Conservation (phyloP, 805 yeast genomes). For the Isabelozyma heimii region DNA sequence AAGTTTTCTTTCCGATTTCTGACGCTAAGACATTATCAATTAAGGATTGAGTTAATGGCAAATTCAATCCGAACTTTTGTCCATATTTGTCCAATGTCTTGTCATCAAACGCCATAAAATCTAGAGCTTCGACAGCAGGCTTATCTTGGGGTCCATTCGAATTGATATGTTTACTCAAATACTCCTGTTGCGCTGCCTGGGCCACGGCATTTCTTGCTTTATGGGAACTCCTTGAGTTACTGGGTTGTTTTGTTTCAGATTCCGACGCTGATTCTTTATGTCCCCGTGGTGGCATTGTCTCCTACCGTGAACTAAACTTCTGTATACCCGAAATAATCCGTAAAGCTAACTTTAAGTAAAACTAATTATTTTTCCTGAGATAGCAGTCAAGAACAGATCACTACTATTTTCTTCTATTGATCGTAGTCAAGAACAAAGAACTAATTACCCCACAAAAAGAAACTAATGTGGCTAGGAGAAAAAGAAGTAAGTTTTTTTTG, state of each 20-base stretch:
- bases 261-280: constrained; percentile 37
- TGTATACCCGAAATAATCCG: too few relatives aligned
- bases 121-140: constrained; percentile 55
- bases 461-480: too few relatives aligned
- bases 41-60: constrained; percentile 61
- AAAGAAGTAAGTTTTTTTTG: too few relatives aligned
- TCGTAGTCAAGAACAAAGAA: too few relatives aligned
- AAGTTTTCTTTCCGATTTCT: constrained; percentile 71
- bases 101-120: constrained; percentile 64
- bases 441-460: too few relatives aligned
- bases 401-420: too few relatives aligned
- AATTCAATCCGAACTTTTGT: constrained; percentile 51
- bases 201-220: constrained; percentile 60
- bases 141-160: constrained; percentile 69
- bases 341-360: too few relatives aligned
- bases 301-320: too few relatives aligned
- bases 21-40: constrained; percentile 71
- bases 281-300: constrained; percentile 7
- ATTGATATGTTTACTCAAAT: constrained; percentile 63
- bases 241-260: constrained; percentile 27
- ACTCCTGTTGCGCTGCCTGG: constrained; percentile 69
- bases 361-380: too few relatives aligned
- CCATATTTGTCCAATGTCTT: constrained; percentile 69
- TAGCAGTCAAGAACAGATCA: too few relatives aligned
- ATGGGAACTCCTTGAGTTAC: constrained; percentile 43